A percentile compares a stretch with the other conserved stretches of the same genome.
These are phyloP conservation scores for Prunus mume DNA, from an alignment of 306 rosid species.

Conservation along the genomic window DNA sequence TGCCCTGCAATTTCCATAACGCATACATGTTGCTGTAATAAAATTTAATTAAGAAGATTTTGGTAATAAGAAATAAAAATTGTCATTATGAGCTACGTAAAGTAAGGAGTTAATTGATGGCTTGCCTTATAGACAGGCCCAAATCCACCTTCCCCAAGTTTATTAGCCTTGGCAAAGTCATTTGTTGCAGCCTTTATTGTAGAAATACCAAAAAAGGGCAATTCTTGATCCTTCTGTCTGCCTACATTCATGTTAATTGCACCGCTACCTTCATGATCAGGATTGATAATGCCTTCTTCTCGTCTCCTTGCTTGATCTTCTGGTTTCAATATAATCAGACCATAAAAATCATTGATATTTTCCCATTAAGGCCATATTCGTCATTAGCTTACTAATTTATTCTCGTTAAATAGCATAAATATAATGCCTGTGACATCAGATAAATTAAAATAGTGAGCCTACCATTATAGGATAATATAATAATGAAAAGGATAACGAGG, in stretches of 20 bases:
- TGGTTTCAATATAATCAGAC: not conserved
- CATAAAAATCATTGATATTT: too few relatives aligned
- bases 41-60: not conserved
- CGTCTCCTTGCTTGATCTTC: not conserved
- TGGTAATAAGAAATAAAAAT: not conserved
- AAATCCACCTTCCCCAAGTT: conserved; percentile 16
- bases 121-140: not conserved
- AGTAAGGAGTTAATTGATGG: not conserved
- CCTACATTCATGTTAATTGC: not conserved
- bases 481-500: too few relatives aligned
- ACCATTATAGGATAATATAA: not conserved
- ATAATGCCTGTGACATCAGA: too few relatives aligned
- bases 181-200: conserved; percentile 8
- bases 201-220: conserved; percentile 3
- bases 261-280: not conserved
- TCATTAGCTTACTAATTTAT: too few relatives aligned
- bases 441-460: too few relatives aligned
- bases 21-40: not conserved
- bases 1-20: conserved; percentile 4
- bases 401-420: too few relatives aligned
- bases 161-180: not conserved
- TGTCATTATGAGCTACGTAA: too few relatives aligned
- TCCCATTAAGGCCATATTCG: too few relatives aligned
- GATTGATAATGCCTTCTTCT: not conserved
- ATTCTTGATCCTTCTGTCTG: conserved; percentile 12